These are phyloP conservation scores for Lactarius tabidus DNA, from an alignment of 768 basidiomycete genomes.

Conservation along the genomic window DNA sequence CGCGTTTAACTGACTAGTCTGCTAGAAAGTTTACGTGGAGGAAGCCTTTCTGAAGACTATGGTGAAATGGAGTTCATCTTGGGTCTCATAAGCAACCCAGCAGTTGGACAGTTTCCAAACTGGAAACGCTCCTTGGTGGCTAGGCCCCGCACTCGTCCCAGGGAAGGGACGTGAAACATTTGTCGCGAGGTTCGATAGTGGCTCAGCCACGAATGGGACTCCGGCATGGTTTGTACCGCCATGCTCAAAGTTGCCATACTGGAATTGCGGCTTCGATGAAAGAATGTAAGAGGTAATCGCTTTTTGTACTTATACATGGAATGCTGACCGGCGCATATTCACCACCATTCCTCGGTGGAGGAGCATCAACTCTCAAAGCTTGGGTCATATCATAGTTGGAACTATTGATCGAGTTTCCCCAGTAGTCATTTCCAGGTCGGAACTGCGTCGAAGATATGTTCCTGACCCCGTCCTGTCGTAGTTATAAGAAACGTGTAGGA, in stretches of 20 bases:
- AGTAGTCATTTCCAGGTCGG: neutral
- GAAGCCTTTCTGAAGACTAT: constrained; percentile 6
- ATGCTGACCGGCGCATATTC: neutral
- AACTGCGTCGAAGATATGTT: neutral
- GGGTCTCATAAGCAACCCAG: neutral
- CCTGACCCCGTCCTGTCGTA: neutral
- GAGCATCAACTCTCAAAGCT: neutral
- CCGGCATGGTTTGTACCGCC: neutral
- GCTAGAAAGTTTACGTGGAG: neutral
- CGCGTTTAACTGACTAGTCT: neutral
- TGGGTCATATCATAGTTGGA: neutral
- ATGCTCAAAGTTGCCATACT: neutral
- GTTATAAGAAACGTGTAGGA: neutral
- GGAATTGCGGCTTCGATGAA: neutral
- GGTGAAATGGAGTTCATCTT: constrained; percentile 10
- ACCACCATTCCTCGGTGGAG: neutral
- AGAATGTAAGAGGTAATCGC: neutral
- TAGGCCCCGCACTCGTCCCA: neutral
- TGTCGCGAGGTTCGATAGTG: neutral
- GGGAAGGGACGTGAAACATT: neutral
- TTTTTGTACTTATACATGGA: neutral
- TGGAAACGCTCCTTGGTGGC: neutral
- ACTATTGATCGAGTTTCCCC: neutral
- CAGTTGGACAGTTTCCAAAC: neutral
- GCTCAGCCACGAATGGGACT: neutral